These are phyloP conservation scores for Dothistroma pini DNA, from an alignment of 2,329 filamentous ascomycete species.

Conservation along the genomic window DNA sequence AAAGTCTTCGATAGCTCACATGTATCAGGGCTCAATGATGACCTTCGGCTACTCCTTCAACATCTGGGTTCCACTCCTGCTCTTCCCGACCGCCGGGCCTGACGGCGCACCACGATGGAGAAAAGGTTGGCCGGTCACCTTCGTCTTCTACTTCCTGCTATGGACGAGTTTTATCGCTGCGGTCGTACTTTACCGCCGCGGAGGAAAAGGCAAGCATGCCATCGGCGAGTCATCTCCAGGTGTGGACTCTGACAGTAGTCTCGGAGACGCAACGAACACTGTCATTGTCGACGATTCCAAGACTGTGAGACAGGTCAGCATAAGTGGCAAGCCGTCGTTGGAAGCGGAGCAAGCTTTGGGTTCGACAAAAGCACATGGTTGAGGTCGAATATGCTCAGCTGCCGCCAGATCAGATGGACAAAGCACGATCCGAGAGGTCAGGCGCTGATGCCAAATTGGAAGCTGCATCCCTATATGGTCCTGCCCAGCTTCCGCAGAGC, in stretches of 20 bases:
- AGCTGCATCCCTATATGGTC: too few relatives aligned
- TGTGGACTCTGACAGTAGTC: not conserved
- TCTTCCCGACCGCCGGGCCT: slow-evolving; percentile 7
- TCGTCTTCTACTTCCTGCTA: slow-evolving; percentile 11
- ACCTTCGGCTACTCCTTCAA: slow-evolving; percentile 13
- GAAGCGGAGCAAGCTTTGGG: not conserved
- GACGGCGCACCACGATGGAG: slow-evolving; percentile 12
- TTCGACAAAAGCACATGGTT: not conserved
- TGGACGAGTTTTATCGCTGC: slow-evolving; percentile 12
- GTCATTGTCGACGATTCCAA: not conserved
- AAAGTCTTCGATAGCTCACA: not conserved
- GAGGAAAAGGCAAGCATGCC: not conserved
- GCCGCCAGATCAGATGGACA: too few relatives aligned
- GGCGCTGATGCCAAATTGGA: too few relatives aligned
- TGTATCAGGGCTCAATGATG: slow-evolving; percentile 10
- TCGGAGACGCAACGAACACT: not conserved
- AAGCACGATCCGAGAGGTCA: too few relatives aligned
- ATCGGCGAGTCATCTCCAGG: not conserved
- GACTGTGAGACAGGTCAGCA: not conserved
- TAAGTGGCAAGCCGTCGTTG: not conserved
- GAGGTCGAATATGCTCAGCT: not conserved
- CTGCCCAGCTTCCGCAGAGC: too few relatives aligned
- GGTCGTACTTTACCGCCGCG: slow-evolving; percentile 5
- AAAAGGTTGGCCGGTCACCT: slow-evolving; percentile 10
- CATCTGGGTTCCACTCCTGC: slow-evolving; percentile 10